Conservation (phyloP, 176 grass and related monocot genomes). For the bread wheat (Triticum aestivum) region IWGSC_CS_RefSeq_v2.1 NC_057803.1:300310402-300310901, state of each 20-base stretch:
- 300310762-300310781: not conserved
- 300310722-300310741: not conserved
- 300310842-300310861: conserved; percentile 14
- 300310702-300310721: not conserved
- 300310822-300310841: not conserved
- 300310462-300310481: conserved; percentile 86
- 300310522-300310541: not conserved
- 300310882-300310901: conserved; percentile 29
- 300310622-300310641: not conserved
- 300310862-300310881: conserved; percentile 42
- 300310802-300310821: conserved; percentile 28
- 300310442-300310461: conserved; percentile 96
- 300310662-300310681: not conserved
- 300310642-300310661: not conserved
- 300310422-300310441: conserved; percentile 93
- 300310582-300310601: not conserved
- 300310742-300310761: not conserved
- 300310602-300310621: not conserved
- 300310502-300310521: conserved; percentile 22
- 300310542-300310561: not conserved
- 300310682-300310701: not conserved
- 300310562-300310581: not conserved
- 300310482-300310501: conserved; percentile 62
- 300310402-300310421: conserved; percentile 78
- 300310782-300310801: not conserved